phyloP scores from a whole-genome alignment of 768 basidiomycete species.

The Rubroboletus pulcherrimus region DNA sequence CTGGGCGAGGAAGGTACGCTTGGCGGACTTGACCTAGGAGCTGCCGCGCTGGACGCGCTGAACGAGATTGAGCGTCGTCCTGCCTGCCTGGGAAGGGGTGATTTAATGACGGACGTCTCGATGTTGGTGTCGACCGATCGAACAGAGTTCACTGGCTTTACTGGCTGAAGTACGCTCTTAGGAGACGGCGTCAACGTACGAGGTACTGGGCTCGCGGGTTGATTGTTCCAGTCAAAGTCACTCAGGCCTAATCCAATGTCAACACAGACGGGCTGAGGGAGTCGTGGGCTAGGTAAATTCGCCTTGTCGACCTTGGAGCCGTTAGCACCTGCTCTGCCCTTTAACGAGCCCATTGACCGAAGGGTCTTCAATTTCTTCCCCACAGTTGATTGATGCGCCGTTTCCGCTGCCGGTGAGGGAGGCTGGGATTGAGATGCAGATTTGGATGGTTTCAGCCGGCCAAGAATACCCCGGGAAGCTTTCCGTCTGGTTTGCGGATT shows the following conservation, averaged over 20 bases:
- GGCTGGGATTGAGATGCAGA: constrained; percentile 43
- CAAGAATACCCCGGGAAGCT: constrained; percentile 64
- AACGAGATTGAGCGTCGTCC: constrained; percentile 78
- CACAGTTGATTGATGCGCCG: constrained; percentile 27
- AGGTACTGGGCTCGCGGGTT: constrained; percentile 13
- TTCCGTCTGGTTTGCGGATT: constrained; percentile 48
- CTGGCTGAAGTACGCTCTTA: constrained; percentile 11
- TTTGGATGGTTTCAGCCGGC: constrained; percentile 49
- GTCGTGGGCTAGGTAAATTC: constrained; percentile 45
- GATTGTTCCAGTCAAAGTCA: constrained; percentile 49
- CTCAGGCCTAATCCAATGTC: constrained; percentile 56
- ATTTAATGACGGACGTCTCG: constrained; percentile 35
- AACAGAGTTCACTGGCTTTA: constrained; percentile 12
- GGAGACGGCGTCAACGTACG: constrained; percentile 21
- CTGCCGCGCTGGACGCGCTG: constrained; percentile 31
- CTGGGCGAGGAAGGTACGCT: constrained; percentile 52
- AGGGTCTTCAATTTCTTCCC: constrained; percentile 66
- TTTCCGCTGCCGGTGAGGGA: constrained; percentile 42
- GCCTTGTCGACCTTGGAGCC: constrained; percentile 33
- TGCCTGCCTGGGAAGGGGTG: constrained; percentile 40
- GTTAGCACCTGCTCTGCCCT: constrained; percentile 40
- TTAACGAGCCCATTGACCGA: constrained; percentile 79
- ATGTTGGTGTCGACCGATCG: constrained; percentile 27
- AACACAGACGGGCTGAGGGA: constrained; percentile 51
- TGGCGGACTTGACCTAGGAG: constrained; percentile 39